Percentiles rank a stretch among this genome's conserved stretches.
phyloP scores from a whole-genome alignment of 257 asterid species.

The Fraxinus cuspidata region DNA sequence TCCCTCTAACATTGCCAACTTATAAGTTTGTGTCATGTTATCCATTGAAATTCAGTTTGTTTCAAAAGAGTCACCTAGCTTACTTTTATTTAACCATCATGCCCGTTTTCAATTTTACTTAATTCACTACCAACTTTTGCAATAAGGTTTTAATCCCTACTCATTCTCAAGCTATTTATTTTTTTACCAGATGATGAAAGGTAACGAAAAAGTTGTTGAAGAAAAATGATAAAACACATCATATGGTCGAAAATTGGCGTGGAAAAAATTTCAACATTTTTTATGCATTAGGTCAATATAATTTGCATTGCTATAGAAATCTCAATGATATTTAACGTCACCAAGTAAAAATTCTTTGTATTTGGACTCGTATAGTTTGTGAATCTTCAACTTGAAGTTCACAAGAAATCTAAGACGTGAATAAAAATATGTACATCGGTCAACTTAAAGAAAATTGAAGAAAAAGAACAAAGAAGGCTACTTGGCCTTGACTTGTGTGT shows the following conservation, averaged over 20 bases:
- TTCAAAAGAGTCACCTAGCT: background rate
- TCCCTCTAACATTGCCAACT: too few species aligned
- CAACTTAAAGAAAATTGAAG: constrained; percentile 1
- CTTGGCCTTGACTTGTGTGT: constrained; percentile 36
- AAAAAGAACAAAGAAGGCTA: constrained; percentile 8
- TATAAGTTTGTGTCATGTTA: too few species aligned
- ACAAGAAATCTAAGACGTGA: background rate
- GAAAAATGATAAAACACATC: background rate
- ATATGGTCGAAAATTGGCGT: background rate
- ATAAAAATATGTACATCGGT: background rate
- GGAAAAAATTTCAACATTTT: too few species aligned
- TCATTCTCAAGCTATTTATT: too few species aligned
- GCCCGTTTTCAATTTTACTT: too few species aligned
- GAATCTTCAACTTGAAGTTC: constrained; percentile 20
- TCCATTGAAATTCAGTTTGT: too few species aligned
- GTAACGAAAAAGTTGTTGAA: background rate
- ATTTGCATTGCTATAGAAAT: too few species aligned
- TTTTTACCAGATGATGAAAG: background rate
- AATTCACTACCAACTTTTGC: too few species aligned
- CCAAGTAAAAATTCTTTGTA: constrained; percentile 1
- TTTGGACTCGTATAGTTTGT: constrained; percentile 21
- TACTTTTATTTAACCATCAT: background rate
- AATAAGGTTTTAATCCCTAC: background rate
- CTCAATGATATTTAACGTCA: too few species aligned
- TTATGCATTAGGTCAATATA: too few species aligned